Conservation (phyloP, 768 basidiomycete genomes). For the Pleurotus cornucopiae region DNA sequence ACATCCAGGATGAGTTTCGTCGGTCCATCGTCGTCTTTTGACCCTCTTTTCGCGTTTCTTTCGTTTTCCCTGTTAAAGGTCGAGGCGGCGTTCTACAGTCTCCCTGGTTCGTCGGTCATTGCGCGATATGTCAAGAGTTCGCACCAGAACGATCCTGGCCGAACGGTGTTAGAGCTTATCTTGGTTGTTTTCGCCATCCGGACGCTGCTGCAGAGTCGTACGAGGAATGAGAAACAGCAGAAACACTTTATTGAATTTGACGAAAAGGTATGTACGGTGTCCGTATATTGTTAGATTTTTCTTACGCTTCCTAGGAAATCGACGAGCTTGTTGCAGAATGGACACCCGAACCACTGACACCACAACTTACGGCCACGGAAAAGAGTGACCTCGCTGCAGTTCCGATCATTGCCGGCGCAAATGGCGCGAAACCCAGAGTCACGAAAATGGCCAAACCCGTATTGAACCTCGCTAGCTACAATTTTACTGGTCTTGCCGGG, state of each 20-base stretch:
- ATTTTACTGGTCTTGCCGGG: conserved; percentile 87
- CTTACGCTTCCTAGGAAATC: conserved; percentile 64
- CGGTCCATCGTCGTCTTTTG: conserved; percentile 28
- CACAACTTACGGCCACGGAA: conserved; percentile 55
- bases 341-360: conserved; percentile 79
- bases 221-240: conserved; percentile 76
- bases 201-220: conserved; percentile 87
- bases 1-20: background rate
- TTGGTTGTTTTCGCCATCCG: conserved; percentile 84
- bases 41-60: conserved; percentile 60
- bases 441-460: conserved; percentile 68
- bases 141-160: conserved; percentile 93
- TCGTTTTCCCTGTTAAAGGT: conserved; percentile 54
- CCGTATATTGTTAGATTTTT: background rate
- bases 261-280: conserved; percentile 64
- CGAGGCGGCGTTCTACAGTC: conserved; percentile 64
- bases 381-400: conserved; percentile 66
- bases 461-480: conserved; percentile 84
- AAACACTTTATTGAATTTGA: conserved; percentile 89
- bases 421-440: conserved; percentile 81
- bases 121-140: conserved; percentile 92
- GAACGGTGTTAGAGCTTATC: conserved; percentile 86
- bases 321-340: conserved; percentile 96
- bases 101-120: conserved; percentile 80
- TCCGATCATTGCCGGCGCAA: conserved; percentile 75